A percentile compares a stretch with the other conserved stretches of the same genome.
phyloP scores from a whole-genome alignment of 2,329 filamentous ascomycete genomes.

The Xylaria sp. region DNA sequence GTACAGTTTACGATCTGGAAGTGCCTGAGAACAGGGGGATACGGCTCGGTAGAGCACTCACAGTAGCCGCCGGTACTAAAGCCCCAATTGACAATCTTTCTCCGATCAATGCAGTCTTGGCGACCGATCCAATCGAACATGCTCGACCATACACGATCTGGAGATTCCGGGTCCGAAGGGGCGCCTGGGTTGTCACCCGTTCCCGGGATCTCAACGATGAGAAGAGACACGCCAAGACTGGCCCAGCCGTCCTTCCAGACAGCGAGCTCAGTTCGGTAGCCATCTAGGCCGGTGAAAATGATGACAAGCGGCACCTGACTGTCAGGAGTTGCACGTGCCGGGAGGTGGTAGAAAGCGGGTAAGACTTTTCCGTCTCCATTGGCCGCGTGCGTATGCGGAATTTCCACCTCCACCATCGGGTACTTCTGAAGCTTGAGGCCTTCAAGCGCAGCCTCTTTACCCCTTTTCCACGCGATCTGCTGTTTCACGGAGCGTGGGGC shows the following conservation, averaged over 20 bases:
- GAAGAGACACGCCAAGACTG: constrained; percentile 58
- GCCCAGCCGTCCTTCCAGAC: constrained; percentile 51
- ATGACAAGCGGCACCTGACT: constrained; percentile 44
- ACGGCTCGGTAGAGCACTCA: not conserved
- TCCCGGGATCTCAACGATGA: constrained; percentile 67
- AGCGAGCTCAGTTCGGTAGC: constrained; percentile 50
- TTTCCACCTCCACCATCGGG: constrained; percentile 47
- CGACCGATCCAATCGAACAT: constrained; percentile 65
- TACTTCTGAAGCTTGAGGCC: constrained; percentile 46
- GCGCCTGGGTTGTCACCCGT: constrained; percentile 66
- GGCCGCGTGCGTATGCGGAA: constrained; percentile 47
- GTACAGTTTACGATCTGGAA: not conserved
- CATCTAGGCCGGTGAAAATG: constrained; percentile 48
- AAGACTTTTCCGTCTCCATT: constrained; percentile 44
- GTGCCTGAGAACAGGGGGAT: not conserved
- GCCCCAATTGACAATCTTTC: constrained; percentile 63
- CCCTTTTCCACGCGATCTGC: constrained; percentile 45
- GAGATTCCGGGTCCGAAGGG: constrained; percentile 57
- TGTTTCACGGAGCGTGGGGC: constrained; percentile 49
- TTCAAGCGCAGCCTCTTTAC: constrained; percentile 47
- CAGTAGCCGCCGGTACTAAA: constrained; percentile 69
- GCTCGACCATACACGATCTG: constrained; percentile 65
- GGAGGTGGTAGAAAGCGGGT: constrained; percentile 48
- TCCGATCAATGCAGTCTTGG: constrained; percentile 60
- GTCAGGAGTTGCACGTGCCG: constrained; percentile 38